Evolutionary conservation across 768 basidiomycete genomes (phyloP).

Genomic region (Rhizopogon sp.): DNA sequence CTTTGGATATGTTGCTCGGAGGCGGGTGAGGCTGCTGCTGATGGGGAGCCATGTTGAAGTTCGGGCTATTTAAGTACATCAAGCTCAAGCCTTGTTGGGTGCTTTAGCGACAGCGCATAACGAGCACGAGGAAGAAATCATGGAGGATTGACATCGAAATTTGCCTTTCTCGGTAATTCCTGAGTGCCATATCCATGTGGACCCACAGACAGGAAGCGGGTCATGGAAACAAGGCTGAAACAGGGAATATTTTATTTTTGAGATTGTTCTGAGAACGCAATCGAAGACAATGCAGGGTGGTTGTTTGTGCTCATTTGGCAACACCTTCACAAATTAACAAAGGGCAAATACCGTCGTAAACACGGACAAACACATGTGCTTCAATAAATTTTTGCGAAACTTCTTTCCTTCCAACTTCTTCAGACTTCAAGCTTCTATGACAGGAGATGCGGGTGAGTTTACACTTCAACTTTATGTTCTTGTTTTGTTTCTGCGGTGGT

Average conservation of each 20-base stretch:
- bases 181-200: not conserved
- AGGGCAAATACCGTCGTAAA: slow-evolving; percentile 1
- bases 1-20: slow-evolving; percentile 1
- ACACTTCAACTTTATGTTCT: not conserved
- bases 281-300: slow-evolving; percentile 3
- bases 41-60: not conserved
- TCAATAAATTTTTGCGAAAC: not conserved
- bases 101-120: slow-evolving; percentile 1
- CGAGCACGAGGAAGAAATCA: slow-evolving; percentile 4
- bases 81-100: not conserved
- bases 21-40: not conserved
- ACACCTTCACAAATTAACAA: slow-evolving; percentile 13
- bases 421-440: not conserved
- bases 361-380: not conserved
- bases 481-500: slow-evolving; percentile 23
- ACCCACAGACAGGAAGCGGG: slow-evolving; percentile 1
- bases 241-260: slow-evolving; percentile 1
- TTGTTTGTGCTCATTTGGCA: slow-evolving; percentile 16
- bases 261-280: not conserved
- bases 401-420: not conserved
- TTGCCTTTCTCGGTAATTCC: slow-evolving; percentile 5
- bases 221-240: slow-evolving; percentile 3
- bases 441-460: slow-evolving; percentile 12
- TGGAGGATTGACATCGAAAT: not conserved
- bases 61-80: slow-evolving; percentile 7